Evolutionary conservation across 768 basidiomycete species (phyloP), one percentile per base, ranked within the genome.

Genomic region (Mycena rebaudengoi): DNA sequence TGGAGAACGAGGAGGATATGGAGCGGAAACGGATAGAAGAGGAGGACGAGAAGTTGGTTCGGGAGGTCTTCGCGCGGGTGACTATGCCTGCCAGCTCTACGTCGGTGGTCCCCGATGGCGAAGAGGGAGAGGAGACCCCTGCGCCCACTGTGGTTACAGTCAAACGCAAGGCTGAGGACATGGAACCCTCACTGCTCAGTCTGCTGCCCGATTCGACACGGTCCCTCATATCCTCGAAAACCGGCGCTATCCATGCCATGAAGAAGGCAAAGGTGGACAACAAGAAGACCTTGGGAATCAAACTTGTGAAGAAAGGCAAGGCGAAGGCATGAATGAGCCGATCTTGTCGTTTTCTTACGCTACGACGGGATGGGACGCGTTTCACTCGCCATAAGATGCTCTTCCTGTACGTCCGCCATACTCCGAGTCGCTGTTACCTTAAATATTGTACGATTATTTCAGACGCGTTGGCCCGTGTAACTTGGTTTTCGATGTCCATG

Each of bases 1-100:
- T 91, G 12, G 91, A 94, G 75, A 86, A 86, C 49, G 90, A 91
- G 67, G 94, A 92, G 74, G 92, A 93, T 50, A 83, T 85, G 39
- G 87, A 88, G 70, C 82, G 83, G 73, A 87, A 83, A 74, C 80
- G 82, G 41, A 84, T 92, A 60, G 92, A 96, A 67, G 95, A 96
- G 64, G 96, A 97, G 75, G 97, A 99, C 71, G 97, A 99, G 78
- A 88, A 84, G 72, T 79, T 95, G 23, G 92, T 99, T n/a, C 83
- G 88, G 66, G 86, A 92, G 69, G 90, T 94, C 21, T 99, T 99
- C 74, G 85, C 92, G 44, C 94, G 91, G 74, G 83, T 94, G 33
- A 67, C 83, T 40, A 76, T 82, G 51, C 80, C 84, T 1, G 75
- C 58, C 23, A 65, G 77, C 25, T 74, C 76, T 33, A 69, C 73